These are phyloP conservation scores for Pelargonium citronellum DNA, from an alignment of 441 rosid genomes.

Conservation along the genomic window DNA sequence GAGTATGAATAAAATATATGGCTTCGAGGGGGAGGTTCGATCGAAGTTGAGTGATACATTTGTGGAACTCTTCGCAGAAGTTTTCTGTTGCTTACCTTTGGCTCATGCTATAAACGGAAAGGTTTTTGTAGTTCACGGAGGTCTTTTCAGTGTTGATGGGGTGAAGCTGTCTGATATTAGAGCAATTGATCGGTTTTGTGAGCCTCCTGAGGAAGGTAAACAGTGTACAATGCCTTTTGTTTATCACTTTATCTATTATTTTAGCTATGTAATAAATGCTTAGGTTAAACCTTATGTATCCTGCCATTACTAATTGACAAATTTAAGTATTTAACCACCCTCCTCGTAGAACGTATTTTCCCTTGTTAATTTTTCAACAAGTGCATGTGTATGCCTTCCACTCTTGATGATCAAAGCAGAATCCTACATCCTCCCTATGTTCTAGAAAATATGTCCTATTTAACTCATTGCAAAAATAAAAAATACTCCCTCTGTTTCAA, in stretches of 20 bases:
- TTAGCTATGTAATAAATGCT: background rate
- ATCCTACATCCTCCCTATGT: background rate
- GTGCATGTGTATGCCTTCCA: background rate
- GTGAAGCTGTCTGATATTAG: slow-evolving; percentile 81
- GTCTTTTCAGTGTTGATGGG: slow-evolving; percentile 92
- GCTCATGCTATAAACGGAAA: slow-evolving; percentile 79
- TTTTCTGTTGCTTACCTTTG: slow-evolving; percentile 87
- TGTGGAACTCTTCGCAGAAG: slow-evolving; percentile 95
- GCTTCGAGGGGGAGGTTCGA: slow-evolving; percentile 96
- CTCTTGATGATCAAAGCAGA: background rate
- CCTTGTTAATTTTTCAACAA: background rate
- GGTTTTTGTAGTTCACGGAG: slow-evolving; percentile 92
- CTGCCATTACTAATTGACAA: background rate
- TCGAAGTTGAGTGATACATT: slow-evolving; percentile 89
- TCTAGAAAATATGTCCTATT: too few relatives aligned
- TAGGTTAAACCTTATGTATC: background rate
- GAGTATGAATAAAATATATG: slow-evolving; percentile 98
- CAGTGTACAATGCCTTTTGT: background rate
- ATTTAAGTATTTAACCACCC: background rate
- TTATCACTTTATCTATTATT: slow-evolving; percentile 3
- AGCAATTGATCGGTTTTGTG: slow-evolving; percentile 84
- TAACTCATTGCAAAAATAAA: too few relatives aligned
- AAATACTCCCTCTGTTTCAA: too few relatives aligned
- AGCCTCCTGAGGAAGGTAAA: slow-evolving; percentile 98
- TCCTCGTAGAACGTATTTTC: background rate